Percentiles rank a stretch among this genome's conserved stretches.
phyloP scores from a whole-genome alignment of 1,139 yeast species.

The Yamadazyma epiphylla region DNA sequence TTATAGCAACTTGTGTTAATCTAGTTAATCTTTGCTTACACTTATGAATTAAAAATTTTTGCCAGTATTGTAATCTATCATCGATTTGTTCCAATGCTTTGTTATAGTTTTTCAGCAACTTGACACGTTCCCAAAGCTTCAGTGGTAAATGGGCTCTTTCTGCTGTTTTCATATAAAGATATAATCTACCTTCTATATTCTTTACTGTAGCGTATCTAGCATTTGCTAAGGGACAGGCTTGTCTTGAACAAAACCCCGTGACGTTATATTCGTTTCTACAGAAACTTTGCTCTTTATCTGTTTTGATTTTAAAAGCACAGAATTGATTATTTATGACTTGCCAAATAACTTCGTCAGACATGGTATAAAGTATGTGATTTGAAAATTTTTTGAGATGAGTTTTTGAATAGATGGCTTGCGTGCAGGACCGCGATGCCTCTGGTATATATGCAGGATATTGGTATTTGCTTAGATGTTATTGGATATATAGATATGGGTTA shows the following conservation, averaged over 20 bases:
- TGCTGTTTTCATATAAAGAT: constrained; percentile 93
- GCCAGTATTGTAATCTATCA: constrained; percentile 86
- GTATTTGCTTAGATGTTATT: neutral
- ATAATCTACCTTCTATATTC: constrained; percentile 80
- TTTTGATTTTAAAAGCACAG: constrained; percentile 81
- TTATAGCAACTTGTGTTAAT: constrained; percentile 90
- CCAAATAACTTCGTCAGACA: constrained; percentile 75
- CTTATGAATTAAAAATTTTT: constrained; percentile 82
- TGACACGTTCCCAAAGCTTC: constrained; percentile 90
- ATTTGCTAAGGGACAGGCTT: constrained; percentile 94
- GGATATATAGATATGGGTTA: no score
- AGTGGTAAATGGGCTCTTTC: constrained; percentile 96
- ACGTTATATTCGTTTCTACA: constrained; percentile 89
- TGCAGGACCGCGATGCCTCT: constrained; percentile 1
- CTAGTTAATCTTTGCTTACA: constrained; percentile 95
- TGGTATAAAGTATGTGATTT: constrained; percentile 8
- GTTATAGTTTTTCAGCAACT: constrained; percentile 80
- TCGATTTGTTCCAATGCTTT: constrained; percentile 88
- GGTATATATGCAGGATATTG: constrained; percentile 2
- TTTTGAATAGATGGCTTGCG: neutral
- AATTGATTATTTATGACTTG: constrained; percentile 86
- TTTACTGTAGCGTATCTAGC: constrained; percentile 95
- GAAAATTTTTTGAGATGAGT: constrained; percentile 1
- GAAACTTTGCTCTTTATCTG: constrained; percentile 76
- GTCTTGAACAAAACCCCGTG: constrained; percentile 86